Evolutionary conservation across 164 flowering plant species (phyloP), one percentile per base, ranked within the genome.

Genomic region (Tinospora cordifolia): DNA sequence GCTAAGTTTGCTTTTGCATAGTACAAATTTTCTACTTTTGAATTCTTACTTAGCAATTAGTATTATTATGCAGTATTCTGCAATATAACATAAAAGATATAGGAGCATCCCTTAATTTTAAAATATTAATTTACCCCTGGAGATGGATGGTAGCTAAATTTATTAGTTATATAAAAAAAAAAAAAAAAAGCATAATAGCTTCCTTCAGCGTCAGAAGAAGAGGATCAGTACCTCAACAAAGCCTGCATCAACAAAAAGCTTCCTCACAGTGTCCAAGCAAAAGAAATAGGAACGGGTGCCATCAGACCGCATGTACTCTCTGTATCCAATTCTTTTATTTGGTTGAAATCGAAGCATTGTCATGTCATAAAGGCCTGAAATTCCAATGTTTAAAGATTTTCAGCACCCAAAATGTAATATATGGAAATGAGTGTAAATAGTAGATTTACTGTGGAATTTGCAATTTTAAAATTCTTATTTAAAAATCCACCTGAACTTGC

Each of bases 271-370:
- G 67, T 88, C 89, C 76, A 89, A 75, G 75, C 85, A 78, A 81
- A 93, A 93, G 84, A 90, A 91, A 81, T 91, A 93, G 64, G 97
- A 90, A 21, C 79, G 88, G 24, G 97, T 93, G 62, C 98, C 96
- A 81, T 91, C 98, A 65, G 88, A 76, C 12, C 97, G 86, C 86
- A 84, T 67, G 76, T 93, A 93, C 69, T 91, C 96, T 71, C 96
- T 83, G 72, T 81, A 83, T 36, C 94, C 97, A 22, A 89, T 83
- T 75, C 85, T 82, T 75, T 90, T 81, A 15, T 82, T 81, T 30
- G 87, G 86, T 68, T 83, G 81, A 80, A 93, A 91, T 66, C 98
- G 90, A 74, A 93, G 96, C 98, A 93, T 91, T 54, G 96, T 86
- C 97, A 91, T 90, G 75, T 93, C 98, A 86, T 87, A 93, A 34